phyloP scores from a whole-genome alignment of 768 basidiomycete genomes.

The Russula griseocarnosa region DNA sequence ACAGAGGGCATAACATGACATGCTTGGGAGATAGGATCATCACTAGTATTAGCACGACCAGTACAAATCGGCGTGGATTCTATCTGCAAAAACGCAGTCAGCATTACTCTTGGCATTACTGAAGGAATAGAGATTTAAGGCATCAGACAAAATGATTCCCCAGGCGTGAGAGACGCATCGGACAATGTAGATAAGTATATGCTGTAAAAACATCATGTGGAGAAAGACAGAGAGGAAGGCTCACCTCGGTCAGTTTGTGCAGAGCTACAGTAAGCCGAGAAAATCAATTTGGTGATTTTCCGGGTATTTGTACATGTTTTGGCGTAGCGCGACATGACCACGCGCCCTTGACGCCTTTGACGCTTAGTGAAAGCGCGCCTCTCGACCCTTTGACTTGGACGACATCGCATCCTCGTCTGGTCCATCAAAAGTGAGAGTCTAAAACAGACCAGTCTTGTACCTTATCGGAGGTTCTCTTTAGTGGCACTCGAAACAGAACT shows the following conservation, averaged over 20 bases:
- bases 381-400: constrained; percentile 3
- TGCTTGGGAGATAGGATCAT: constrained; percentile 14
- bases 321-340: background rate
- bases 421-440: constrained; percentile 9
- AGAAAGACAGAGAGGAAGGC: constrained; percentile 2
- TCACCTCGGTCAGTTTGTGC: constrained; percentile 10
- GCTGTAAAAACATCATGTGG: constrained; percentile 49
- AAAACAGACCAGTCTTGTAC: background rate
- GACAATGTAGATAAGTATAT: constrained; percentile 90
- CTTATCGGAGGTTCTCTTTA: constrained; percentile 30
- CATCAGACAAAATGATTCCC: constrained; percentile 37
- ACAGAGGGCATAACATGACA: constrained; percentile 13
- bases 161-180: constrained; percentile 49
- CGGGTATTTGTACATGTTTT: constrained; percentile 20
- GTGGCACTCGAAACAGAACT: constrained; percentile 76
- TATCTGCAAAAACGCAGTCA: constrained; percentile 9
- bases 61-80: background rate
- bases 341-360: background rate
- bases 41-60: constrained; percentile 18
- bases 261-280: background rate
- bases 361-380: background rate
- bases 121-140: constrained; percentile 1
- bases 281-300: background rate
- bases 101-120: constrained; percentile 1
- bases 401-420: constrained; percentile 3